phyloP scores from a whole-genome alignment of 768 basidiomycete species.

The Dentipellis sp. region DNA sequence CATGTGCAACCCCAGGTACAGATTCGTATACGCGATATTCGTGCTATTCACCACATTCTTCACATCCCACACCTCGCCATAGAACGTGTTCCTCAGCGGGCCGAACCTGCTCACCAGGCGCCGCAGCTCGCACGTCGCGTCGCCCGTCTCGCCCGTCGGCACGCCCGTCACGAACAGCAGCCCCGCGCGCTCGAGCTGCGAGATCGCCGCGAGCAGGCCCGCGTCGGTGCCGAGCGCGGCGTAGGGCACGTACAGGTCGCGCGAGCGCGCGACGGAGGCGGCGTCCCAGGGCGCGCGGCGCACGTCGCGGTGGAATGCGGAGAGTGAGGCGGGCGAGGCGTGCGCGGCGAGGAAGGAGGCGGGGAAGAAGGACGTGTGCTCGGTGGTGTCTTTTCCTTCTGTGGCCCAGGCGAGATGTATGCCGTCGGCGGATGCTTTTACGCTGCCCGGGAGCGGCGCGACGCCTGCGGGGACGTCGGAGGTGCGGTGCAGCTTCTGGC shows the following conservation, averaged over 20 bases:
- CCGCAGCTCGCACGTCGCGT: slow-evolving; percentile 58
- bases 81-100: slow-evolving; percentile 79
- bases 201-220: slow-evolving; percentile 49
- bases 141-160: slow-evolving; percentile 48
- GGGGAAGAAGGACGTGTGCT: slow-evolving; percentile 49
- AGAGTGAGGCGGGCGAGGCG: slow-evolving; percentile 26
- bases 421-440: slow-evolving; percentile 34
- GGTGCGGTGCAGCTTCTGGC: slow-evolving; percentile 67
- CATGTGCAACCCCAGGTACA: slow-evolving; percentile 85
- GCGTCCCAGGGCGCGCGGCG: slow-evolving; percentile 35
- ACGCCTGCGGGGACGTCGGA: slow-evolving; percentile 53
- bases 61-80: slow-evolving; percentile 86
- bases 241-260: slow-evolving; percentile 50
- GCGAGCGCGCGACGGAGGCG: slow-evolving; percentile 21
- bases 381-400: slow-evolving; percentile 11
- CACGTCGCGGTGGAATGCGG: slow-evolving; percentile 37
- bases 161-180: slow-evolving; percentile 67
- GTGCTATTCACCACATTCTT: slow-evolving; percentile 60
- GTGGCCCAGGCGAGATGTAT: slow-evolving; percentile 41
- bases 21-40: slow-evolving; percentile 94
- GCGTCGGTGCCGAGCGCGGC: slow-evolving; percentile 31
- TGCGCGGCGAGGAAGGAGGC: slow-evolving; percentile 41
- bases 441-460: slow-evolving; percentile 31
- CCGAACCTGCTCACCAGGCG: slow-evolving; percentile 62
- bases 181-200: slow-evolving; percentile 64